phyloP scores from a whole-genome alignment of 2,329 filamentous ascomycete species.

The Chaetomium globosum region DNA sequence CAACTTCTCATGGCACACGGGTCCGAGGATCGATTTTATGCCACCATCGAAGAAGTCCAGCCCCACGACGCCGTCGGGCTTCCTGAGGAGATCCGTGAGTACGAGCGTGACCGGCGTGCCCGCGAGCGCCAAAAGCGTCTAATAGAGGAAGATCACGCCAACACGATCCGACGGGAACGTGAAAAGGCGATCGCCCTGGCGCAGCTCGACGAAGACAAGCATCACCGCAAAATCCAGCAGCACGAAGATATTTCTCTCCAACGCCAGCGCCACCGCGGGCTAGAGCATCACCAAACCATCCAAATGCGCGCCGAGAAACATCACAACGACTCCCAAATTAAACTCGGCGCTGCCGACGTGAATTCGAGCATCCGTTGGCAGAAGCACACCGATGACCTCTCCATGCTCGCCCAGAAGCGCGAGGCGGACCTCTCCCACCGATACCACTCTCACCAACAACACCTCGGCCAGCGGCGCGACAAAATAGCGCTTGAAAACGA shows the following conservation, averaged over 20 bases:
- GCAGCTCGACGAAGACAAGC: conserved; percentile 27
- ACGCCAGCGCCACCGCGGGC: conserved; percentile 26
- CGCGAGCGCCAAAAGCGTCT: conserved; percentile 29
- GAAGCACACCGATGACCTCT: conserved; percentile 27
- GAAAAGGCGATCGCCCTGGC: conserved; percentile 29
- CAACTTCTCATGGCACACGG: conserved; percentile 33
- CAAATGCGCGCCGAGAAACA: conserved; percentile 27
- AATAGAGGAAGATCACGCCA: conserved; percentile 29
- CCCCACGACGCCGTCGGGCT: conserved; percentile 35
- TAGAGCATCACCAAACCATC: conserved; percentile 31
- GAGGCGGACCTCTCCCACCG: conserved; percentile 25
- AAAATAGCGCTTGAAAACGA: not conserved
- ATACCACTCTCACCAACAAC: conserved; percentile 18
- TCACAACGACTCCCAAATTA: conserved; percentile 28
- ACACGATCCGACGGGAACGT: conserved; percentile 28
- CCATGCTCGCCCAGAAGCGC: conserved; percentile 29
- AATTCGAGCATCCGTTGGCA: conserved; percentile 30
- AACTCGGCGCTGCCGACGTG: conserved; percentile 25
- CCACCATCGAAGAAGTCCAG: conserved; percentile 33
- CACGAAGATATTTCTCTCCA: conserved; percentile 30
- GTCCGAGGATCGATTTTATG: conserved; percentile 35
- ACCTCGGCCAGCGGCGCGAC: conserved; percentile 22
- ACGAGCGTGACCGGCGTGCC: conserved; percentile 31
- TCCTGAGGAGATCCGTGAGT: conserved; percentile 35
- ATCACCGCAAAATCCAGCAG: conserved; percentile 27